phyloP scores from a whole-genome alignment of 106 monocot genomes.

The Posidonia australis region DNA sequence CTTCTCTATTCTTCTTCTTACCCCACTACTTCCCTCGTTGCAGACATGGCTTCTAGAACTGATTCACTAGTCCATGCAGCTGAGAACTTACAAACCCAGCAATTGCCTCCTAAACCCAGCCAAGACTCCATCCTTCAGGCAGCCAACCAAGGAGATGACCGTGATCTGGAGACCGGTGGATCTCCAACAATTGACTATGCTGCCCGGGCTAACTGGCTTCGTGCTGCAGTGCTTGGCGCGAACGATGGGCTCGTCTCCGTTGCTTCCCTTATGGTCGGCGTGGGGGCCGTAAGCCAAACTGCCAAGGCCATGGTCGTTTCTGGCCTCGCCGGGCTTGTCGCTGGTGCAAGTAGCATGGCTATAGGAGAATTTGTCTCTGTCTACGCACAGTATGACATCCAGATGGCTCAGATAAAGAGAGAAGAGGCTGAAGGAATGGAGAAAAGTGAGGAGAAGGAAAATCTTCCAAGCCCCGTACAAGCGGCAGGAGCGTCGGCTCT shows the following conservation, averaged over 20 bases:
- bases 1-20: too few relatives aligned
- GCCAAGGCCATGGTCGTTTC: slow-evolving; percentile 46
- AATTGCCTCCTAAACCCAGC: not conserved
- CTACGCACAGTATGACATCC: slow-evolving; percentile 55
- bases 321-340: slow-evolving; percentile 52
- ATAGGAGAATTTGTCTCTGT: slow-evolving; percentile 77
- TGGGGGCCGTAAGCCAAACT: slow-evolving; percentile 35
- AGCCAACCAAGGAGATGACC: not conserved
- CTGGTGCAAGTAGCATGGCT: slow-evolving; percentile 78
- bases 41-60: not conserved
- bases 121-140: not conserved
- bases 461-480: slow-evolving; percentile 30
- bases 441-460: not conserved
- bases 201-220: slow-evolving; percentile 54
- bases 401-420: slow-evolving; percentile 20
- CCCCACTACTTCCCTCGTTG: not conserved
- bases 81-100: not conserved
- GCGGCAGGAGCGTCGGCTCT: slow-evolving; percentile 42
- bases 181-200: slow-evolving; percentile 5
- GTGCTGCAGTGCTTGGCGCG: slow-evolving; percentile 58
- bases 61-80: not conserved
- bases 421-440: not conserved
- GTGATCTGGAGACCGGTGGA: not conserved
- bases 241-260: slow-evolving; percentile 66
- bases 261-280: slow-evolving; percentile 62